phyloP scores from a whole-genome alignment of 495 filamentous ascomycete genomes.

The Neohortaea acidophila region DNA sequence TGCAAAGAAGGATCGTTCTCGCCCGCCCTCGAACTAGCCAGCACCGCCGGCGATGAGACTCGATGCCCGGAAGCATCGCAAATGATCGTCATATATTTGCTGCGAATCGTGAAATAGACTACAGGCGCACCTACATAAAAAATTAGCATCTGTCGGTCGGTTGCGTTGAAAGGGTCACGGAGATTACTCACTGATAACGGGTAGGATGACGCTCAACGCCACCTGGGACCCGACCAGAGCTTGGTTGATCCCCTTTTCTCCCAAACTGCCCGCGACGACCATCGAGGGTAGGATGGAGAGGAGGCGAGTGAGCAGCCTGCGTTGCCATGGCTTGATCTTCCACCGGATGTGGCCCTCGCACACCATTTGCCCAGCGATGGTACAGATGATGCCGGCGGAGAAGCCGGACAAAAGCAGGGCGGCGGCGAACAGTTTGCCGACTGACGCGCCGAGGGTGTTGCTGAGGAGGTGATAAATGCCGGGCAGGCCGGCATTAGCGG shows the following conservation, averaged over 20 bases:
- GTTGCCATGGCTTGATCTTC: slow-evolving; percentile 54
- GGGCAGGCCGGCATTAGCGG: slow-evolving; percentile 58
- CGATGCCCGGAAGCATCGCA: neutral
- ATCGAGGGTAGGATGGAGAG: slow-evolving; percentile 71
- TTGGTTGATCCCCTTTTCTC: slow-evolving; percentile 50
- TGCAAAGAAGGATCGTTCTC: neutral
- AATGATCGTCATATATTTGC: slow-evolving; percentile 54
- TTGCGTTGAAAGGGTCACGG: no score
- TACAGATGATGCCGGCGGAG: slow-evolving; percentile 66
- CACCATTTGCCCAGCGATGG: slow-evolving; percentile 73
- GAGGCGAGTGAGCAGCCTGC: slow-evolving; percentile 51
- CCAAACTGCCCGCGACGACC: slow-evolving; percentile 66
- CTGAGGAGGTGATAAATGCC: slow-evolving; percentile 67
- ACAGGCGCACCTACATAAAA: no score
- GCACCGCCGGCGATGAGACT: no score
- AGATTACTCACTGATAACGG: slow-evolving; percentile 70
- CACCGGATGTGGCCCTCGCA: slow-evolving; percentile 64
- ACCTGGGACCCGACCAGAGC: slow-evolving; percentile 69
- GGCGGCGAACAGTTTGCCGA: slow-evolving; percentile 61
- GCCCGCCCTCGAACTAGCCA: neutral
- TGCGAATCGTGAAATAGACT: slow-evolving; percentile 73
- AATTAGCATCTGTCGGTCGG: no score
- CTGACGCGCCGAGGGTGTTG: slow-evolving; percentile 49
- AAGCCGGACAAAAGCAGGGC: slow-evolving; percentile 64
- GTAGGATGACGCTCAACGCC: slow-evolving; percentile 62